phyloP scores from a whole-genome alignment of 805 yeast species.

The Nakazawaea molendinolei region DNA sequence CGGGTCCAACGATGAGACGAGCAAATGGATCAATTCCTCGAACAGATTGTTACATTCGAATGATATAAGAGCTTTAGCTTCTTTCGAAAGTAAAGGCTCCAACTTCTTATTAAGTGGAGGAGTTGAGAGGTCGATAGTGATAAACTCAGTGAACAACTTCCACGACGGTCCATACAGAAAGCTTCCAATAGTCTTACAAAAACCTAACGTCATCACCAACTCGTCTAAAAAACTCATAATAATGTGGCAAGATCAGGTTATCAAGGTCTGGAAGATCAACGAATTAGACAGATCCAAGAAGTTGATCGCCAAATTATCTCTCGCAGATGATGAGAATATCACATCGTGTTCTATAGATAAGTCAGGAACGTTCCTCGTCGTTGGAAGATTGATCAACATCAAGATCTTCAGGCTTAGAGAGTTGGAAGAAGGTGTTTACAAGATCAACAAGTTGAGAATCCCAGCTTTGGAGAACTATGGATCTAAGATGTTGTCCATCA shows the following conservation, averaged over 20 bases:
- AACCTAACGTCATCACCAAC: conserved; percentile 44
- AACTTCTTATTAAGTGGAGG: conserved; percentile 78
- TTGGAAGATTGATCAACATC: conserved; percentile 61
- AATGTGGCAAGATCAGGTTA: conserved; percentile 76
- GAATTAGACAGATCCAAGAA: conserved; percentile 35
- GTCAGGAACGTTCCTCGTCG: conserved; percentile 61
- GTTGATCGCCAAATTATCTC: conserved; percentile 56
- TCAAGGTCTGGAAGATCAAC: conserved; percentile 71
- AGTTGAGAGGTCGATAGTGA: conserved; percentile 63
- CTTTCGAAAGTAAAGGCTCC: conserved; percentile 61
- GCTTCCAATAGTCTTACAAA: conserved; percentile 55
- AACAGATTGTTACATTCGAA: conserved; percentile 80
- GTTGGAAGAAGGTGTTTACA: conserved; percentile 22
- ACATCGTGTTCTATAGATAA: conserved; percentile 59
- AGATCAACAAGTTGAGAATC: conserved; percentile 49
- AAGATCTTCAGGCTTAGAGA: conserved; percentile 62
- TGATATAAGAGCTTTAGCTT: conserved; percentile 73
- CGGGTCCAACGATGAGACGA: conserved; percentile 20
- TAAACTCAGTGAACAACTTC: conserved; percentile 62
- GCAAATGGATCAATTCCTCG: conserved; percentile 71
- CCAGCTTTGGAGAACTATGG: conserved; percentile 37
- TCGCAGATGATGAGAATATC: conserved; percentile 77
- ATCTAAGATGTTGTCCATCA: conserved; percentile 46
- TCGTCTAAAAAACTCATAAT: conserved; percentile 44
- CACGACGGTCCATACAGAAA: conserved; percentile 66